phyloP scores from a whole-genome alignment of 192 early-diverging fungal genomes.

The Linnemannia elongata region DNA sequence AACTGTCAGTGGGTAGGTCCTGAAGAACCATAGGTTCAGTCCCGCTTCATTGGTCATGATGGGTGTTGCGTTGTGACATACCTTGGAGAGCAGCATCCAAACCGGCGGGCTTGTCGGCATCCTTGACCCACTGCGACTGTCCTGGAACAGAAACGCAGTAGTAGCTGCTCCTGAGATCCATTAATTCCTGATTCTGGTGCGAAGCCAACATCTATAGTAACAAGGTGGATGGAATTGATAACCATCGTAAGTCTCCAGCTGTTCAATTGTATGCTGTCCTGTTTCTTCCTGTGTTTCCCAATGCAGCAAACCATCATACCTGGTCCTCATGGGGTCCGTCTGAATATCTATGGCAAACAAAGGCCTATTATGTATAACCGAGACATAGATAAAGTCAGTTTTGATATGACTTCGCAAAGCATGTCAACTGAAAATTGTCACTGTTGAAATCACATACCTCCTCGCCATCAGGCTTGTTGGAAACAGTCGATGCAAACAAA shows the following conservation, averaged over 20 bases:
- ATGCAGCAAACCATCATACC: slow-evolving; percentile 20
- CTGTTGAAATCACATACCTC: slow-evolving; percentile 35
- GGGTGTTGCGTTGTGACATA: background rate
- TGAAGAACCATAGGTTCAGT: background rate
- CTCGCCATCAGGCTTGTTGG: slow-evolving; percentile 35
- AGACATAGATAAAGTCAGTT: background rate
- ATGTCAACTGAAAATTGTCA: background rate
- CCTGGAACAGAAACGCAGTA: slow-evolving; percentile 84
- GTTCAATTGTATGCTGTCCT: too few relatives aligned
- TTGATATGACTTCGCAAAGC: background rate
- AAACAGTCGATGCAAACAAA: slow-evolving; percentile 52
- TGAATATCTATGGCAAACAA: slow-evolving; percentile 61
- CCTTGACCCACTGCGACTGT: slow-evolving; percentile 71
- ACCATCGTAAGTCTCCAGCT: background rate
- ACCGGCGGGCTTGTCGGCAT: slow-evolving; percentile 22
- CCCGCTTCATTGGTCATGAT: background rate
- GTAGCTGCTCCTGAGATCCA: slow-evolving; percentile 73
- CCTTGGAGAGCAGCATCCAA: slow-evolving; percentile 23
- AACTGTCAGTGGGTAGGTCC: background rate
- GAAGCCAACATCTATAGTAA: background rate
- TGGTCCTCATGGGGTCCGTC: slow-evolving; percentile 51
- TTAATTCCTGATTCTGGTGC: slow-evolving; percentile 50
- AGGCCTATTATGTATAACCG: slow-evolving; percentile 5
- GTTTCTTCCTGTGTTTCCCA: background rate
- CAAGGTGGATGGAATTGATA: background rate